phyloP scores from a whole-genome alignment of 75 land plant genomes.

The Chamaecyparis obtusa region DNA sequence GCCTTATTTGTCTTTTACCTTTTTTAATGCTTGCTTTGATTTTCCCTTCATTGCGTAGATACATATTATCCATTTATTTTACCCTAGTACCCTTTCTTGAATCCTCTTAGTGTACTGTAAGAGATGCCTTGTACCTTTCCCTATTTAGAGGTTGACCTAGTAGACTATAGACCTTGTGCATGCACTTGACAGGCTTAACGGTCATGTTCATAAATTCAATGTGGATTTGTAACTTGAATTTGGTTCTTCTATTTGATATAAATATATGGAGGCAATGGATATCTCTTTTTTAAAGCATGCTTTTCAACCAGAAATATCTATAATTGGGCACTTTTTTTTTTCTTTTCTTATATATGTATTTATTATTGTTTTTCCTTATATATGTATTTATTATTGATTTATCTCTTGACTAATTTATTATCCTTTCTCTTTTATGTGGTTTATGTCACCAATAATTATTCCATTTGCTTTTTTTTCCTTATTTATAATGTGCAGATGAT shows the following conservation, averaged over 20 bases:
- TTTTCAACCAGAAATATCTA: neutral
- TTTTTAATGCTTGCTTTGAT: too few relatives aligned
- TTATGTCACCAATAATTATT: neutral
- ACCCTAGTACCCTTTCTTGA: too few relatives aligned
- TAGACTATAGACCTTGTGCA: too few relatives aligned
- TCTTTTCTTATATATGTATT: neutral
- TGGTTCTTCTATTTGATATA: neutral
- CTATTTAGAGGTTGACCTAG: too few relatives aligned
- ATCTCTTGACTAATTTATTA: neutral
- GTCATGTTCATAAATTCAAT: neutral
- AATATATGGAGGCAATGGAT: neutral
- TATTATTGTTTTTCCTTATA: neutral
- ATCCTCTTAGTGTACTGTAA: too few relatives aligned
- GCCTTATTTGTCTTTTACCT: too few relatives aligned
- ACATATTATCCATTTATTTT: too few relatives aligned
- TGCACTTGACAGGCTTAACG: neutral
- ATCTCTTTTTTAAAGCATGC: neutral
- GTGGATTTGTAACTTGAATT: neutral
- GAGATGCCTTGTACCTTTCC: too few relatives aligned
- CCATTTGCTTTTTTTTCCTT: neutral
- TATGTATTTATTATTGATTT: neutral
- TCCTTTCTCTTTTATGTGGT: neutral
- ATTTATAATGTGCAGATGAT: conserved; percentile 54
- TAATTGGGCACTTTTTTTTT: neutral
- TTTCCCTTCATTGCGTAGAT: too few relatives aligned